Conservation (phyloP, 202 grass and related monocot genomes). For the Setaria italica region DNA sequence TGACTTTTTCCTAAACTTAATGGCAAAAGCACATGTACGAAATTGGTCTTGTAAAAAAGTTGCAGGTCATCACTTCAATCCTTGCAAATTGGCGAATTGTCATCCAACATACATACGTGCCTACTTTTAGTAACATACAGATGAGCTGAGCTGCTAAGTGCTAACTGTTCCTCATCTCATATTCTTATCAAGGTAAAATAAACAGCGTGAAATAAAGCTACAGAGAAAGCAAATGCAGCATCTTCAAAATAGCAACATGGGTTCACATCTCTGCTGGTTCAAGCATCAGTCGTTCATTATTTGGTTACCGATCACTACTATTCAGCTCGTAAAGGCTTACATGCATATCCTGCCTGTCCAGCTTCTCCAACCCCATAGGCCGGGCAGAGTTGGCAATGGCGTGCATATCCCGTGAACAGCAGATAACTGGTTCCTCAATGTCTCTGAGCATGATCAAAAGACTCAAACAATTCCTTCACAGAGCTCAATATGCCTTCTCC, state of each 20-base stretch:
- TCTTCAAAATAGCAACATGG: not conserved
- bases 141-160: not conserved
- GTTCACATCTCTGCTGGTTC: not conserved
- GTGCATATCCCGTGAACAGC: not conserved
- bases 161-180: not conserved
- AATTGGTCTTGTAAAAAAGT: not conserved
- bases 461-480: slow-evolving; percentile 8
- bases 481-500: not conserved
- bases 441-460: not conserved
- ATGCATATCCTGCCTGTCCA: not conserved
- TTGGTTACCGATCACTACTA: not conserved
- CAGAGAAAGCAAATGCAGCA: not conserved
- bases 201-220: not conserved
- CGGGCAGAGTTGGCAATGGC: slow-evolving; percentile 3
- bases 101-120: not conserved
- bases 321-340: not conserved
- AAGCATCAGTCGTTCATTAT: slow-evolving; percentile 14
- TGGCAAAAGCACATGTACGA: not conserved
- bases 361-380: not conserved
- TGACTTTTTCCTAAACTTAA: too few species aligned
- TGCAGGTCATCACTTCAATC: too few species aligned
- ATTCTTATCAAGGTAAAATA: not conserved
- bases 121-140: too few species aligned
- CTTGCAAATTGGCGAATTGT: not conserved
- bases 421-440: not conserved